phyloP scores from a whole-genome alignment of 2,329 filamentous ascomycete genomes.

The Sporothrix protearum region DNA sequence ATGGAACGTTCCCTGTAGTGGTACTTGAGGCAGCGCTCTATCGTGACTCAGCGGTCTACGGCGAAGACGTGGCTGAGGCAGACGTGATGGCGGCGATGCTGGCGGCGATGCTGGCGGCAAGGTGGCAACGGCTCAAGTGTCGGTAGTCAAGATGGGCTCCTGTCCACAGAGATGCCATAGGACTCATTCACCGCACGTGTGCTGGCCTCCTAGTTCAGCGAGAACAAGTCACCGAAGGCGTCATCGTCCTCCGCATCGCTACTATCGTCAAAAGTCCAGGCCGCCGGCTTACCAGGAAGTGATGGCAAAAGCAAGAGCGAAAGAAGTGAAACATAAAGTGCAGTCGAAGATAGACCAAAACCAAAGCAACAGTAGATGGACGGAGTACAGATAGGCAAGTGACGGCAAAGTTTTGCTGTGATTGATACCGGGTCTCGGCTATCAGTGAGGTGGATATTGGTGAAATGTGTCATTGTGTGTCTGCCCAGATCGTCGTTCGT shows the following conservation, averaged over 20 bases:
- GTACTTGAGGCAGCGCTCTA: constrained; percentile 46
- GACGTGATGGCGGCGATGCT: neutral
- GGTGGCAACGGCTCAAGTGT: neutral
- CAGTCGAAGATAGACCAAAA: neutral
- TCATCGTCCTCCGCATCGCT: neutral
- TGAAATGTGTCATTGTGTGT: neutral
- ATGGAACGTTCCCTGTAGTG: constrained; percentile 50
- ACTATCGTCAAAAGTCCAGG: neutral
- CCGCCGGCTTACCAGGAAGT: too few species aligned
- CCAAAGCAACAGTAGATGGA: neutral
- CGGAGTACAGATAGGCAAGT: neutral
- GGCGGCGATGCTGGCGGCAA: neutral
- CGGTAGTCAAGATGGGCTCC: constrained; percentile 27
- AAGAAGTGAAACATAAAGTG: too few species aligned
- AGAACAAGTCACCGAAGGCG: neutral
- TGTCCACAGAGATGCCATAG: constrained; percentile 40
- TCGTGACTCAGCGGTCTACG: neutral
- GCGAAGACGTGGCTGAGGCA: neutral
- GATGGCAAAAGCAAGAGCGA: neutral
- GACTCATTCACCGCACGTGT: constrained; percentile 57
- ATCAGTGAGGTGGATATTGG: neutral
- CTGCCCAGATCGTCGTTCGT: neutral
- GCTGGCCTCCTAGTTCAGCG: constrained; percentile 37
- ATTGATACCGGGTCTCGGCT: constrained; percentile 4
- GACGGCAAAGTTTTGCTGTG: neutral